Conservation (phyloP, 352 stramenopile genomes). For the Phytophthora citrophthora region DNA sequence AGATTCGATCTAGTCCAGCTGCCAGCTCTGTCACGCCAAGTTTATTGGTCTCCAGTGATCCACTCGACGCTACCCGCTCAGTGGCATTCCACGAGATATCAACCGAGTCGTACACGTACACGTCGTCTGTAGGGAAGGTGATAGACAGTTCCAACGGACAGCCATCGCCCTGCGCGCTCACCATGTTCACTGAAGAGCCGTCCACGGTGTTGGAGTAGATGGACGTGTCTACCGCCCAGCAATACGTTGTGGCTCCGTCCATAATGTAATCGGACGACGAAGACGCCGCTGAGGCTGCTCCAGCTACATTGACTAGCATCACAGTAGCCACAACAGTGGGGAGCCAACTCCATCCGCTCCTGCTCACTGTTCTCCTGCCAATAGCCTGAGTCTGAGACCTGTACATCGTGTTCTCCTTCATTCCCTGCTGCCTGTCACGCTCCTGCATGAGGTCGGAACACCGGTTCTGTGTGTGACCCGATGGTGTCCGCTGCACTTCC, state of each 20-base stretch:
- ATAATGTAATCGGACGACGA: conserved; percentile 30
- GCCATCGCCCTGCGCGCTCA: conserved; percentile 44
- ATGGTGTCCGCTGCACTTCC: conserved; percentile 24
- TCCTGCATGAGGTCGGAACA: conserved; percentile 28
- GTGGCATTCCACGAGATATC: conserved; percentile 73
- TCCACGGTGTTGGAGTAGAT: conserved; percentile 63
- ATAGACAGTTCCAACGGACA: conserved; percentile 66
- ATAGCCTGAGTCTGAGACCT: conserved; percentile 11
- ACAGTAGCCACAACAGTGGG: background rate
- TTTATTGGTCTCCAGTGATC: conserved; percentile 45
- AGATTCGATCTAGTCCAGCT: conserved; percentile 55
- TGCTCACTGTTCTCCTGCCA: conserved; percentile 11
- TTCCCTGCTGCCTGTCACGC: conserved; percentile 14
- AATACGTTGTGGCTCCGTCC: conserved; percentile 64
- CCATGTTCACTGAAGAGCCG: conserved; percentile 39
- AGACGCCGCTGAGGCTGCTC: conserved; percentile 17
- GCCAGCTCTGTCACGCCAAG: conserved; percentile 56
- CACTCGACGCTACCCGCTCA: conserved; percentile 42
- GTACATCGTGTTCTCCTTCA: conserved; percentile 1
- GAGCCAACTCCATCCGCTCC: conserved; percentile 13
- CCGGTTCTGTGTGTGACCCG: conserved; percentile 10
- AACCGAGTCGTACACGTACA: conserved; percentile 67
- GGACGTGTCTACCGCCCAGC: conserved; percentile 62
- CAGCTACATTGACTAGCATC: conserved; percentile 27
- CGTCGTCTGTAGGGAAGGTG: conserved; percentile 40